Evolutionary conservation across 2,329 filamentous ascomycete species (phyloP).

Genomic region (Aspergillus tamarii): DNA sequence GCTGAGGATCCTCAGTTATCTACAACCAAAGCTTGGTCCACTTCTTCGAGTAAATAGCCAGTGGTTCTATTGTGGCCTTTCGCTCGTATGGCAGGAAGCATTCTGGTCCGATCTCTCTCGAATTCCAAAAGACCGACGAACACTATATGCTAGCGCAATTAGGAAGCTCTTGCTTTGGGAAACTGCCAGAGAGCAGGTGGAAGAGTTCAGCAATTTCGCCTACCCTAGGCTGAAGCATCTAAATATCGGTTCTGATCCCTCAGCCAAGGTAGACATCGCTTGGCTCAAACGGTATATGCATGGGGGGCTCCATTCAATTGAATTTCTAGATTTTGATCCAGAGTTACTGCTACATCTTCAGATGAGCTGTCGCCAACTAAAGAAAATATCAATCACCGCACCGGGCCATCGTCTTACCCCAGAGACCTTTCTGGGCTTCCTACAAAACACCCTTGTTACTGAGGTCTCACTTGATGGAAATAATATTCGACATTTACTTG

Average conservation of each 20-base stretch:
- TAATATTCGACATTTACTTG: neutral
- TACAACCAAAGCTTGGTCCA: neutral
- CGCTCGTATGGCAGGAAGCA: neutral
- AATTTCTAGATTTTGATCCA: neutral
- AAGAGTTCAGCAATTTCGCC: neutral
- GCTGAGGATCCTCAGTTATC: neutral
- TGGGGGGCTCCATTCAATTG: neutral
- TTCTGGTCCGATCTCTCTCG: neutral
- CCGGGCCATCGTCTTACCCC: neutral
- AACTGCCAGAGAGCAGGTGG: neutral
- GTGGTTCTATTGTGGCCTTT: neutral
- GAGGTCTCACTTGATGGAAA: neutral
- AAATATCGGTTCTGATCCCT: neutral
- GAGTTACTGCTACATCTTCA: neutral
- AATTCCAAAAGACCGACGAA: neutral
- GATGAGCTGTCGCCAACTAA: neutral
- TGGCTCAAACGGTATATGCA: neutral
- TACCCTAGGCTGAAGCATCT: neutral
- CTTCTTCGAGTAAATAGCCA: neutral
- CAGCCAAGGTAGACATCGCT: neutral
- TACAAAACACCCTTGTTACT: neutral
- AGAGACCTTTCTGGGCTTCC: neutral
- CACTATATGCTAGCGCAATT: neutral
- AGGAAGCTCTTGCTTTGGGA: neutral
- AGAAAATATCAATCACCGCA: neutral